Conservation (phyloP, 108 stramenopile species). For the Conticribra weissflogii region DNA sequence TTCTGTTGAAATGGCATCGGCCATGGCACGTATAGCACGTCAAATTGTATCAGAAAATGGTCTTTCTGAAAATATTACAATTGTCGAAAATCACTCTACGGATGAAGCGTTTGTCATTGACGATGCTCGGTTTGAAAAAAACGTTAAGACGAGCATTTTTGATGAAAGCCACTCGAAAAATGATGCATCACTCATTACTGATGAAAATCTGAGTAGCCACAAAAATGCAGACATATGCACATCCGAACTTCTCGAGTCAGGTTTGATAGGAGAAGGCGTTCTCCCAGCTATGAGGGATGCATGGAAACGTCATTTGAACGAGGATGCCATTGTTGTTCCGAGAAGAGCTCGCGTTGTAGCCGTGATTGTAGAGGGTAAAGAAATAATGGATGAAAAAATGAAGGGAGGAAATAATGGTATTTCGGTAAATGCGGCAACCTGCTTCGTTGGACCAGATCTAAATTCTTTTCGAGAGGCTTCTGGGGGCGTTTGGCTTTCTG, state of each 20-base stretch:
- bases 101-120: constrained; percentile 45
- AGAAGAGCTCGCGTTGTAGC: constrained; percentile 68
- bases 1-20: constrained; percentile 79
- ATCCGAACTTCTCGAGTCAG: constrained; percentile 83
- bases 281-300: constrained; percentile 80
- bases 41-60: constrained; percentile 60
- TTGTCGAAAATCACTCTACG: constrained; percentile 73
- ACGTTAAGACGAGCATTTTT: not conserved
- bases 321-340: constrained; percentile 72
- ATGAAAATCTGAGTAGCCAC: not conserved
- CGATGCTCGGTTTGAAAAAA: constrained; percentile 20
- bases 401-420: no score
- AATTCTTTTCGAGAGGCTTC: constrained; percentile 27
- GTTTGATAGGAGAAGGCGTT: constrained; percentile 80
- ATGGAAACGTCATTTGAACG: constrained; percentile 75
- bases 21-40: constrained; percentile 74
- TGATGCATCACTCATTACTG: not conserved
- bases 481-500: constrained; percentile 36
- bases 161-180: not conserved
- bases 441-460: constrained; percentile 33
- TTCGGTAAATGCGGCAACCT: constrained; percentile 22
- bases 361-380: constrained; percentile 53
- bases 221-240: constrained; percentile 64
- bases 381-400: no score
- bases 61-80: constrained; percentile 32